A percentile compares a stretch with the other conserved stretches of the same genome.
phyloP scores from a whole-genome alignment of 2,329 filamentous ascomycete genomes.

The Aspergillus latus region DNA sequence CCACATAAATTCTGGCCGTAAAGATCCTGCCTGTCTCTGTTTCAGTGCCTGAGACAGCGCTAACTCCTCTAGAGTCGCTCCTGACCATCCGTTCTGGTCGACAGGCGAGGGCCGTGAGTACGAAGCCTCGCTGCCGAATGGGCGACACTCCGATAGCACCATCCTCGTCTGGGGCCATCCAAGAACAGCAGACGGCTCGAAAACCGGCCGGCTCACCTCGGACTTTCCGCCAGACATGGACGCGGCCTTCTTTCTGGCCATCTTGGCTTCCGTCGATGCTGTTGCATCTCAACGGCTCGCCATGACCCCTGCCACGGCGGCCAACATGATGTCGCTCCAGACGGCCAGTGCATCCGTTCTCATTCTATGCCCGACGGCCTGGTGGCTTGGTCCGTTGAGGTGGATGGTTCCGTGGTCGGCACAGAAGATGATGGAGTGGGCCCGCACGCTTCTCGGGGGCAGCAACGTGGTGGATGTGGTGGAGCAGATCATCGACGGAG shows the following conservation, averaged over 20 bases:
- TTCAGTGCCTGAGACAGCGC: neutral
- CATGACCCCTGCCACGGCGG: neutral
- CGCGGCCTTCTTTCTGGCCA: slow-evolving; percentile 9
- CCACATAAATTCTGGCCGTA: slow-evolving; percentile 14
- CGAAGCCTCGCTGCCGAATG: neutral
- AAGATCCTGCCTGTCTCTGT: too few species aligned
- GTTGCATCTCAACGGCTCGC: neutral
- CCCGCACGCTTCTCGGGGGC: neutral
- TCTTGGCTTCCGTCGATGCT: slow-evolving; percentile 7
- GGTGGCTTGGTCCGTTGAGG: slow-evolving; percentile 12
- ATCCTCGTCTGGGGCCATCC: slow-evolving; percentile 10
- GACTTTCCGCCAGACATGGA: slow-evolving; percentile 15
- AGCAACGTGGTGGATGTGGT: neutral
- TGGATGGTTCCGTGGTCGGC: slow-evolving; percentile 5
- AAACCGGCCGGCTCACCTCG: neutral
- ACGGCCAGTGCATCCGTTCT: slow-evolving; percentile 3
- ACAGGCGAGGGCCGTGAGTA: slow-evolving; percentile 5
- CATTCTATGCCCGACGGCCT: slow-evolving; percentile 4
- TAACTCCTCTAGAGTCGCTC: neutral
- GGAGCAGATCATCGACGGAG: slow-evolving; percentile 5
- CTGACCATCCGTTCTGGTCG: slow-evolving; percentile 10
- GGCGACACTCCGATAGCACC: slow-evolving; percentile 4
- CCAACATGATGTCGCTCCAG: slow-evolving; percentile 6
- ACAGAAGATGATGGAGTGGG: slow-evolving; percentile 1
- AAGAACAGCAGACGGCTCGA: neutral